Percentiles rank a stretch among this genome's conserved stretches.
Evolutionary conservation across 2,329 filamentous ascomycete genomes (phyloP).

Genomic region (Leptodontidium sp.): DNA sequence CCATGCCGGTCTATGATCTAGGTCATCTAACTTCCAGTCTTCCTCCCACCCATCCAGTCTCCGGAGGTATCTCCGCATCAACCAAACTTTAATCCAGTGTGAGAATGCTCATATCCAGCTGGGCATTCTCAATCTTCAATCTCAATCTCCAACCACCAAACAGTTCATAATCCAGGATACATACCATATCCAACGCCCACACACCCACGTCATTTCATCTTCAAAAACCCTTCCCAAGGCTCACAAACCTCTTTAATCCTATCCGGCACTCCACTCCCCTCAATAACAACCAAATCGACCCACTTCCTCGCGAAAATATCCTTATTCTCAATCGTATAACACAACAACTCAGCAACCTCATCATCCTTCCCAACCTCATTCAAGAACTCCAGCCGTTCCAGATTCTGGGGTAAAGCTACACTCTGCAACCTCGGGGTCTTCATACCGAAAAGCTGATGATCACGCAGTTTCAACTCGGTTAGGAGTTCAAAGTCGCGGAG

Average conservation of each 20-base stretch:
- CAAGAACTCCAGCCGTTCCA: constrained; percentile 57
- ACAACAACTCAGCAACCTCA: constrained; percentile 56
- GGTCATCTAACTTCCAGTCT: background rate
- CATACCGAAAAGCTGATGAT: constrained; percentile 58
- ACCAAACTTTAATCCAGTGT: background rate
- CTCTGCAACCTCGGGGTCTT: constrained; percentile 56
- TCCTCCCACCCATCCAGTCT: too few species aligned
- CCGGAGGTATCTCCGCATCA: background rate
- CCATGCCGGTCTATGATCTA: constrained; percentile 2
- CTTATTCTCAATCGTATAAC: constrained; percentile 52
- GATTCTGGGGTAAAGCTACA: constrained; percentile 55
- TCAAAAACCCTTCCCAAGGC: constrained; percentile 15
- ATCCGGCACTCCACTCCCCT: constrained; percentile 11
- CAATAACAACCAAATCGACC: constrained; percentile 49
- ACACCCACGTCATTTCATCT: background rate
- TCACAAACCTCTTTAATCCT: constrained; percentile 14
- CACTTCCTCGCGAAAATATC: constrained; percentile 50
- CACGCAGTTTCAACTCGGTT: constrained; percentile 53
- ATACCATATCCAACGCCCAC: background rate
- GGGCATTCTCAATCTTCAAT: background rate
- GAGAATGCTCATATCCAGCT: constrained; percentile 7
- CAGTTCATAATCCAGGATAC: background rate
- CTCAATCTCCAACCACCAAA: too few species aligned
- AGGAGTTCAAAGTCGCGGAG: constrained; percentile 55
- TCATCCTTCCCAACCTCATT: constrained; percentile 56